Evolutionary conservation across 73 alveolate species (phyloP).

Genomic region (Paraurostyla sp.): DNA sequence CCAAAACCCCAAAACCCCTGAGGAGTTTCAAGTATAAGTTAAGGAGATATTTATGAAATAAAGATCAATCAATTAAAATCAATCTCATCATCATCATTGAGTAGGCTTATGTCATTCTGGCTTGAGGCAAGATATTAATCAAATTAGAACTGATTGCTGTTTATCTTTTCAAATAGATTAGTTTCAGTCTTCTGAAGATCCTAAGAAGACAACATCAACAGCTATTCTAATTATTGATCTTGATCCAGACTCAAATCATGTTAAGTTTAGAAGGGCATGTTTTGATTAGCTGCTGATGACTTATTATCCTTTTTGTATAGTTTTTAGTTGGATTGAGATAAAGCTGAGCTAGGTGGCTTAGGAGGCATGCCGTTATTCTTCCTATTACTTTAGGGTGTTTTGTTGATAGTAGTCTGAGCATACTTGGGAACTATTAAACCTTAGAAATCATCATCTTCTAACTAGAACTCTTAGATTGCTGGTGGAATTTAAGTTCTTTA

Average conservation of each 20-base stretch:
- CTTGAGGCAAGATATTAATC: slow-evolving; percentile 35
- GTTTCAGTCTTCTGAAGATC: background rate
- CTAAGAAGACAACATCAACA: background rate
- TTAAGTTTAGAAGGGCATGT: background rate
- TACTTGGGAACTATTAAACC: no score
- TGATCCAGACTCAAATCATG: slow-evolving; percentile 30
- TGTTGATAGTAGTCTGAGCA: no score
- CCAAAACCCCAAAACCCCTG: slow-evolving; percentile 37
- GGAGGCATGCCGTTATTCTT: slow-evolving; percentile 37
- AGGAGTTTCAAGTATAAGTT: background rate
- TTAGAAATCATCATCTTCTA: no score
- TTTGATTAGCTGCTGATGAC: background rate
- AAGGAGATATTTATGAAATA: background rate
- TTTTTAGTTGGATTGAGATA: slow-evolving; percentile 3
- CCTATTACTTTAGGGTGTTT: no score
- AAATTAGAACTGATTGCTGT: background rate
- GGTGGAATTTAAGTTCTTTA: no score
- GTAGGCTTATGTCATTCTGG: slow-evolving; percentile 10
- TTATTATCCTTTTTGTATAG: slow-evolving; percentile 5
- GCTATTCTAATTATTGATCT: slow-evolving; percentile 19
- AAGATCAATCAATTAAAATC: background rate
- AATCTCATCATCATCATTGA: slow-evolving; percentile 42
- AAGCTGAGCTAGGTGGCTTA: background rate
- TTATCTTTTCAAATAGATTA: background rate
- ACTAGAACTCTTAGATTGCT: no score